A percentile compares a stretch with the other conserved stretches of the same genome.
phyloP scores from a whole-genome alignment of 2,329 filamentous ascomycete species.

The Aspergillaceae sp. region DNA sequence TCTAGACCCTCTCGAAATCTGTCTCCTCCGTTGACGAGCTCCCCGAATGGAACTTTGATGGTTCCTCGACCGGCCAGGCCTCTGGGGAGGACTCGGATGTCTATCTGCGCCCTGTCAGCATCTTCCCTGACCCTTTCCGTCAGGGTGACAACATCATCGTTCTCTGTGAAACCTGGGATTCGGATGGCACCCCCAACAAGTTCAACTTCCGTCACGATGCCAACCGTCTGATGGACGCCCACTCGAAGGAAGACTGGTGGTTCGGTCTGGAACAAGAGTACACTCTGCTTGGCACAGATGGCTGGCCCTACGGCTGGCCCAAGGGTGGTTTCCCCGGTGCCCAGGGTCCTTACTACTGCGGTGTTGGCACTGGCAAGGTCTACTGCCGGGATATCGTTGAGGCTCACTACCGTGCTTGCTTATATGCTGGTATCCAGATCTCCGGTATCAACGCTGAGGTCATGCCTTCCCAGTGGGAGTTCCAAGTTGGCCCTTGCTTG shows the following conservation, averaged over 20 bases:
- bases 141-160: conserved; percentile 86
- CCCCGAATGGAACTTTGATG: conserved; percentile 75
- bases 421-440: conserved; percentile 86
- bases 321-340: conserved; percentile 81
- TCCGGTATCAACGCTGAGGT: conserved; percentile 99
- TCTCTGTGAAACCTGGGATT: conserved; percentile 87
- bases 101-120: conserved; percentile 83
- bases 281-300: conserved; percentile 76
- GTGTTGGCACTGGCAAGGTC: conserved; percentile 94
- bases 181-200: conserved; percentile 92
- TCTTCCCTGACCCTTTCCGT: conserved; percentile 89
- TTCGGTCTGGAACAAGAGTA: conserved; percentile 98
- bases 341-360: conserved; percentile 94
- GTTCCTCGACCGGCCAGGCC: conserved; percentile 85
- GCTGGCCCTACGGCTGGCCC: conserved; percentile 89
- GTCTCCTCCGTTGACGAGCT: conserved; percentile 54
- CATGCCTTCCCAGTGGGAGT: conserved; percentile 97
- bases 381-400: conserved; percentile 98
- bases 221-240: conserved; percentile 78
- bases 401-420: conserved; percentile 80
- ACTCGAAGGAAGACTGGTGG: conserved; percentile 80
- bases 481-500: conserved; percentile 83
- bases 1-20: conserved; percentile 55
- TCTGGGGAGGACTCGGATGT: conserved; percentile 94
- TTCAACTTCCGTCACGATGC: conserved; percentile 96